Evolutionary conservation across 1,284 basidiomycete species (phyloP), one percentile per base, ranked within the genome.

Genomic region (Peniophora sp.): DNA sequence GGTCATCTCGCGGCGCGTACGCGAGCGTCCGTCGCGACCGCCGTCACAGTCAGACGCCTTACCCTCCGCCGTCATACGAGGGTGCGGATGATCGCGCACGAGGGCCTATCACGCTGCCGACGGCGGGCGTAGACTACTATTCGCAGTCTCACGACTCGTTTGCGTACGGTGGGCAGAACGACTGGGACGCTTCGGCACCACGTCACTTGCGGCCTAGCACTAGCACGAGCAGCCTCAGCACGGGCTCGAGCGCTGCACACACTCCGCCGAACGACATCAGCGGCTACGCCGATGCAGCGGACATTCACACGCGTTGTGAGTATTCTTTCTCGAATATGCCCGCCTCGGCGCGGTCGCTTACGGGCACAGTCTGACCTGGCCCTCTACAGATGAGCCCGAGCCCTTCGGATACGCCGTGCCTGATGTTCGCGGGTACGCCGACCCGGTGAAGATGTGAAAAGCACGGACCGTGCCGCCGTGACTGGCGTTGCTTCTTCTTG

Each of bases 21-120:
- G 67, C 70, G 44, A 83, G 84, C 64, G 75, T 89, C 27, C 78
- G 86, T 27, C 75, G 87, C 35, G 74, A 74, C 46, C 73, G 87
- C 41, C 75, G 87, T 51, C 88, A 90, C 67, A 87, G 85, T 60
- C 88, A 90, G 63, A 88, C 81, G 57, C 88, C 88, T 11, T 90
- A 90, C 64, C 88, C 87, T 10, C 82, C 78, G 53, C 86, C 85
- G 45, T 10, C 9, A 6, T 89, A 89, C 27, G 12, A 12, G 5
- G 27, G 27, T 32, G 27, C 27, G 27, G 27, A 32, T 5, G 27
- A 32, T 32, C 27, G 27, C 12, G 27, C 27, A 32, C 27, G 27
- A 32, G 27, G 27, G 27, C 27, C 27, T 12, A 32, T 32, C 27
- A 12, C 78, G 34, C 16, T 20, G 38, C 38, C 38, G 19, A n/a